Evolutionary conservation across 768 basidiomycete genomes (phyloP), one percentile per base, ranked within the genome.

Genomic region (Mycena vitilis): DNA sequence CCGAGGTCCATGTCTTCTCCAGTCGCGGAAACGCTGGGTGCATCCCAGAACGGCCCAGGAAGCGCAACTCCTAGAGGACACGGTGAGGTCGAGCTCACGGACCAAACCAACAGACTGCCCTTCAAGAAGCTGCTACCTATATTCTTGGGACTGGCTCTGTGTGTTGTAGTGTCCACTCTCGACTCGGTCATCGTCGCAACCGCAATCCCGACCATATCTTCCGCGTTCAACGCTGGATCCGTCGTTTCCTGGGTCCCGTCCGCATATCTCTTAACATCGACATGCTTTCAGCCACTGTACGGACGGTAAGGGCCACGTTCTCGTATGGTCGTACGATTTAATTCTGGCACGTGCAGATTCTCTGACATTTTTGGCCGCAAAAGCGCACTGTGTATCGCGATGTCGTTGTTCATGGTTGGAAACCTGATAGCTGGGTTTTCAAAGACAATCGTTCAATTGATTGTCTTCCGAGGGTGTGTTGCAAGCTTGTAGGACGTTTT

Each of bases 171-270:
- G 53, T 86, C 89, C 7, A 80, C 88, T 0, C 78, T 92, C 0
- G 91, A 93, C 75, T 89, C 91, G 13, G 91, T 91, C 10, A 89
- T 92, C 55, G 87, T 92, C 11, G 89, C 90, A 0, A 93, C 92
- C 0, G 89, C 91, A 2, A 79, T 94, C n/a, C 90, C 92, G 0
- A 91, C 88, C 0, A 87, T 94, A 54, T 88, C 91, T 5, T 73
- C 84, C 23, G 84, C 85, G 4, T 93, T 93, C 78, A 82, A 89
- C 60, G 88, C 91, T 0, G 88, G 90, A 5, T 83, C 87, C 5
- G 83, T 89, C 30, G 80, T 83, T 30, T 89, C 88, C 7, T 93
- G 91, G 91, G 90, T 93, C 3, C 91, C 90, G 0, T 90, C 90
- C 0, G 86, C 87, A 0, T 93, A 92, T 73, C 83, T 94, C 40